Base-by-base conservation (phyloP, 306 rosid genomes). In the Mucuna pruriens region DNA sequence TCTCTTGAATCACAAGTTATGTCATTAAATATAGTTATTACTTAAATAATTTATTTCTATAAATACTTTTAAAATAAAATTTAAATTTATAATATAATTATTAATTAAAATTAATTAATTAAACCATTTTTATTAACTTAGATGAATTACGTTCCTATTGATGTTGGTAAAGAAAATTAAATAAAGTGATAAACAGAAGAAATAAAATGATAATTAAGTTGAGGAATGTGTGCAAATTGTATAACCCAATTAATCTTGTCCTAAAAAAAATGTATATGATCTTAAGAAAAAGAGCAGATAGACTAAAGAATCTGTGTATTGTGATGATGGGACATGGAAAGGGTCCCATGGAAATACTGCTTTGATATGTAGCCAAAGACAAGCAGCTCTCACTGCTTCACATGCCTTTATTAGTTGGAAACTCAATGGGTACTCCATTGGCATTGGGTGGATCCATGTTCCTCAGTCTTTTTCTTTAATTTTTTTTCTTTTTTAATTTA, bases 321-420 rank as follows among this genome's bases (percentile, higher is more conserved):
- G 66, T 72, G 81, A 81, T 81, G 90, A 88, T 83, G 89, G 87
- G 93, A 87, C 86, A 82, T 70, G 4, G 9, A 16, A 22, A 75
- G 82, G 83, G 89, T 45, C 90, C 90, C 89, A 89, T 55, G 49
- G 63, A 57, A 62, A 81, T 25, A 26, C 71, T 68, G 68, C 73
- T 70, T 86, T 85, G 64, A 74, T 61, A 81, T 61, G 29, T 79
- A 85, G 89, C 78, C 92, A 90, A 88, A 83, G 91, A 89, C 97
- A 90, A 84, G 86, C 60, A 82, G 75, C 80, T 75, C 82, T 88
- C 82, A 68, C 87, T 52, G 76, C 89, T 52, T 90, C 98, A 89
- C 96, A 92, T 90, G 96, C 82, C 78, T 81, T 89, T 82, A 85
- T 82, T 84, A 86, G 92, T 87, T 85, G 94, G 92, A 85, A 90